Percentiles rank a stretch among this genome's conserved stretches.
These are phyloP conservation scores for Ophioceras dolichostomum DNA, from an alignment of 2,329 filamentous ascomycete species.

Conservation along the genomic window DNA sequence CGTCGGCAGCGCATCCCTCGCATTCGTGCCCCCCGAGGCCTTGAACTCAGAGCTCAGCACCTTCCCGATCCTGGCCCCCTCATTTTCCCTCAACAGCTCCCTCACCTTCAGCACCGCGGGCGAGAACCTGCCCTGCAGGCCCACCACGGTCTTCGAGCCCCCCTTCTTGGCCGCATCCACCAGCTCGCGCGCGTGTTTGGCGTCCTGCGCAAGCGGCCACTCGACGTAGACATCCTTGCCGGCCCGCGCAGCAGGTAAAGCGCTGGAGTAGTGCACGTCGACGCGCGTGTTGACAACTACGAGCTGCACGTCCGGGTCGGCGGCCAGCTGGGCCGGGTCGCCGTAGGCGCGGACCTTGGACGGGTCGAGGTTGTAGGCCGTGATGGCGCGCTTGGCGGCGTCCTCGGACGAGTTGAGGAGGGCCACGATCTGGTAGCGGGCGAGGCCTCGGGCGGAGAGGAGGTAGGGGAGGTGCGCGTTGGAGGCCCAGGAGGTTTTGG, in stretches of 20 bases:
- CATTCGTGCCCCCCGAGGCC: constrained; percentile 21
- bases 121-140: constrained; percentile 35
- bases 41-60: constrained; percentile 36
- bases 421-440: constrained; percentile 35
- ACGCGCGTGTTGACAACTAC: constrained; percentile 38
- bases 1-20: constrained; percentile 17
- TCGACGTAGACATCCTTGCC: constrained; percentile 44
- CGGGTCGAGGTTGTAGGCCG: constrained; percentile 24
- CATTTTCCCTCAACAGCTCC: constrained; percentile 23
- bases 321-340: constrained; percentile 31
- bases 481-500: constrained; percentile 5
- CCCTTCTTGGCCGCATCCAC: constrained; percentile 18
- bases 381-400: constrained; percentile 29
- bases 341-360: constrained; percentile 33
- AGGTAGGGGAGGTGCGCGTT: constrained; percentile 48
- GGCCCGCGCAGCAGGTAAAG: constrained; percentile 31
- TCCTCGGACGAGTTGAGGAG: constrained; percentile 36
- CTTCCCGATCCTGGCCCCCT: constrained; percentile 32
- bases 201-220: constrained; percentile 41
- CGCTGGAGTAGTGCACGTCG: constrained; percentile 27
- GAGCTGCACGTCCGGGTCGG: constrained; percentile 37
- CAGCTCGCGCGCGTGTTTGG: constrained; percentile 26
- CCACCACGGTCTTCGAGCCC: constrained; percentile 29
- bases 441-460: constrained; percentile 26
- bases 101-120: constrained; percentile 30